phyloP scores from a whole-genome alignment of 2,329 filamentous ascomycete genomes.

The Tolypocladium inflatum region DNA sequence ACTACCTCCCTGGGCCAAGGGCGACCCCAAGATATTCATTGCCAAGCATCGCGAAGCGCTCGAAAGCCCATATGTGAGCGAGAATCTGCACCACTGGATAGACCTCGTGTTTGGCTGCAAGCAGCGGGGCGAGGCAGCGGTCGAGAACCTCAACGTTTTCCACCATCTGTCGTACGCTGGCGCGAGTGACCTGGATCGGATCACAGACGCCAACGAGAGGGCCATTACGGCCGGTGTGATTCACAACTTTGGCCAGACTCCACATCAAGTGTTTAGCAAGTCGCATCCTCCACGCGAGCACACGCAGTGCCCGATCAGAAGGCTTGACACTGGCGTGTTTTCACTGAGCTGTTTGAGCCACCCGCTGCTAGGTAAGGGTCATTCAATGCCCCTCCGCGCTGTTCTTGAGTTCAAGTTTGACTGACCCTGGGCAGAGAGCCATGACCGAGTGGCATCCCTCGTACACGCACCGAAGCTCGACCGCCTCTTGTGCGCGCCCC shows the following conservation, averaged over 20 bases:
- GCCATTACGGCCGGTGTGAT: conserved; percentile 90
- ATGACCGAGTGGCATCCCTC: conserved; percentile 72
- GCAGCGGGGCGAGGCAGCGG: conserved; percentile 83
- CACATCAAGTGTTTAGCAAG: conserved; percentile 83
- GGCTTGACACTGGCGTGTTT: conserved; percentile 70
- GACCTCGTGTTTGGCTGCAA: conserved; percentile 92
- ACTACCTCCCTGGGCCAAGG: conserved; percentile 94
- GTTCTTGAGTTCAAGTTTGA: not conserved
- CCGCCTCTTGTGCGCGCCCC: conserved; percentile 71
- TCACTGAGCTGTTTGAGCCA: conserved; percentile 70
- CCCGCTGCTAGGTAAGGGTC: conserved; percentile 54
- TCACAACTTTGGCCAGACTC: conserved; percentile 97
- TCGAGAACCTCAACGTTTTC: conserved; percentile 91
- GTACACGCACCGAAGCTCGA: conserved; percentile 73
- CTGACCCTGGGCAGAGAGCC: conserved; percentile 38
- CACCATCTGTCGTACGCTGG: conserved; percentile 93
- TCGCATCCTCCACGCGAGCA: conserved; percentile 72
- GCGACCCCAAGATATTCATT: conserved; percentile 91
- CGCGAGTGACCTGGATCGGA: conserved; percentile 83
- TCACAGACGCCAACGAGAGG: conserved; percentile 78
- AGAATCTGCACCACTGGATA: conserved; percentile 88
- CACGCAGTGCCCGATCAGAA: conserved; percentile 49
- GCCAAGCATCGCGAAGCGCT: conserved; percentile 91
- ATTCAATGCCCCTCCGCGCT: no score
- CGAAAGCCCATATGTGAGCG: conserved; percentile 86